A percentile compares a stretch with the other conserved stretches of the same genome.
phyloP scores from a whole-genome alignment of 176 grass and related monocot genomes.

The Hsuehochloa calcarea region DNA sequence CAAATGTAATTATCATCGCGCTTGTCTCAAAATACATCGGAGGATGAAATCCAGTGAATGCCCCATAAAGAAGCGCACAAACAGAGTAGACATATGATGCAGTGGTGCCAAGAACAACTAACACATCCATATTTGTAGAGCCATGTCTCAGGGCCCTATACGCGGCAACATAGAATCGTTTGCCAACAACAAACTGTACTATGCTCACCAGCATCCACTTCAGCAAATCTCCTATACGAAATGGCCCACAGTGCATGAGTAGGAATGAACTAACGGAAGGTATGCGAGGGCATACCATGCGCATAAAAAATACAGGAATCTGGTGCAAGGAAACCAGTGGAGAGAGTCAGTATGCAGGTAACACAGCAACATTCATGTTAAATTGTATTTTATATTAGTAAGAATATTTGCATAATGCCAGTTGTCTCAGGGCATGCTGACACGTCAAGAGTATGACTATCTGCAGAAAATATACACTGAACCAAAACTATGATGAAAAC shows the following conservation, averaged over 20 bases:
- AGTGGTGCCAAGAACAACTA: slow-evolving; percentile 78
- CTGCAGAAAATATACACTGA: background rate
- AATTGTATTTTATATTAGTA: slow-evolving; percentile 5
- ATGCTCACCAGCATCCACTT: slow-evolving; percentile 81
- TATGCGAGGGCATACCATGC: slow-evolving; percentile 77
- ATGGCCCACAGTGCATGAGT: slow-evolving; percentile 68
- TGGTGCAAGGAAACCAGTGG: slow-evolving; percentile 47
- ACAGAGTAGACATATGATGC: slow-evolving; percentile 80
- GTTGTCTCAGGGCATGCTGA: background rate
- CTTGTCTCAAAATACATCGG: slow-evolving; percentile 88
- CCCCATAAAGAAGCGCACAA: slow-evolving; percentile 66
- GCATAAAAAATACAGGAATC: slow-evolving; percentile 94
- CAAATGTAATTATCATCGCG: slow-evolving; percentile 88
- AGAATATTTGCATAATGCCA: background rate
- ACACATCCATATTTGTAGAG: slow-evolving; percentile 86
- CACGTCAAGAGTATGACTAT: background rate
- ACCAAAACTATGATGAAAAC: background rate
- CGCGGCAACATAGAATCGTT: slow-evolving; percentile 75
- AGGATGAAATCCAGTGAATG: slow-evolving; percentile 54
- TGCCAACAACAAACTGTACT: slow-evolving; percentile 83
- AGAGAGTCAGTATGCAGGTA: slow-evolving; percentile 33
- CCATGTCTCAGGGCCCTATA: slow-evolving; percentile 73
- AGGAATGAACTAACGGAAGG: slow-evolving; percentile 64
- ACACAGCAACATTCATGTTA: slow-evolving; percentile 24
- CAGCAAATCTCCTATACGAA: slow-evolving; percentile 63